Conservation (phyloP, 2,329 filamentous ascomycete genomes). For the Alternaria viburni region DNA sequence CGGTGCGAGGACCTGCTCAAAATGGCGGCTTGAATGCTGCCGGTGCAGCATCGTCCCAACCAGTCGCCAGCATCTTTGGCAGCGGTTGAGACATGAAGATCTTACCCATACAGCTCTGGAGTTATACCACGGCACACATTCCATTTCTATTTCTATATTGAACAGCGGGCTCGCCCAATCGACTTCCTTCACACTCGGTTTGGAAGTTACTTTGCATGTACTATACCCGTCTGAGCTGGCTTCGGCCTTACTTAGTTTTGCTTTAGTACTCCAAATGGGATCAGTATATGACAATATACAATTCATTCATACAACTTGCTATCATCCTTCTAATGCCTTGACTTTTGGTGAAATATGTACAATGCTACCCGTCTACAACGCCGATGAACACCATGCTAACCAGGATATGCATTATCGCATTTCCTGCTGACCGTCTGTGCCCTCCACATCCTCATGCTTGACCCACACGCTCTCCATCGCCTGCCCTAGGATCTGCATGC, state of each 20-base stretch:
- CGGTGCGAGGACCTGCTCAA: not conserved
- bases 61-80: slow-evolving; percentile 7
- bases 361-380: not conserved
- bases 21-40: not conserved
- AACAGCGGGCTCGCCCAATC: not conserved
- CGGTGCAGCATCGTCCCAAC: not conserved
- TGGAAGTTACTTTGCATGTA: not conserved
- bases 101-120: not conserved
- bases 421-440: slow-evolving; percentile 44
- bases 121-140: not conserved
- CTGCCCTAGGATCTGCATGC: slow-evolving; percentile 76
- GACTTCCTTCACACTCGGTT: not conserved
- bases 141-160: not conserved
- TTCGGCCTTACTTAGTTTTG: not conserved
- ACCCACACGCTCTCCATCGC: slow-evolving; percentile 64
- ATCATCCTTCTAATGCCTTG: not conserved
- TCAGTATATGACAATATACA: not conserved
- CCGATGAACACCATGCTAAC: slow-evolving; percentile 28
- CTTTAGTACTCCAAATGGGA: not conserved
- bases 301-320: not conserved
- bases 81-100: not conserved
- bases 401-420: slow-evolving; percentile 28
- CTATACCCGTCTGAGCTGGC: not conserved
- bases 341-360: not conserved
- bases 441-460: slow-evolving; percentile 41